Conservation (phyloP, 768 basidiomycete species). For the Mycena rosella region DNA sequence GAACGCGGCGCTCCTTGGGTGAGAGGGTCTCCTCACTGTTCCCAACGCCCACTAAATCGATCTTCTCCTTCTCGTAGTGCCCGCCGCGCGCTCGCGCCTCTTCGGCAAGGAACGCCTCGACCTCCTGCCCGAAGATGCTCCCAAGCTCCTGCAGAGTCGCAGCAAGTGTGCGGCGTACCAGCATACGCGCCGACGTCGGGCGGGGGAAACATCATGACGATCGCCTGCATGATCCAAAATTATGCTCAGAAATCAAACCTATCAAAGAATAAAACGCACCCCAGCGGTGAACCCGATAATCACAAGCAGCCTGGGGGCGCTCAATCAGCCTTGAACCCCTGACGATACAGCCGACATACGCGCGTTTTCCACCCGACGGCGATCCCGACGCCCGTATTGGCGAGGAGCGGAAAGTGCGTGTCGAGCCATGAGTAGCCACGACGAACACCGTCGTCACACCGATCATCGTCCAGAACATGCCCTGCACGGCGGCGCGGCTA, state of each 20-base stretch:
- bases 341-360: constrained; percentile 47
- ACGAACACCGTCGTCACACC: constrained; percentile 55
- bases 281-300: constrained; percentile 59
- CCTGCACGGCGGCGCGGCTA: constrained; percentile 50
- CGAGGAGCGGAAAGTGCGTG: constrained; percentile 44
- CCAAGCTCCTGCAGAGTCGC: constrained; percentile 52
- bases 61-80: constrained; percentile 48
- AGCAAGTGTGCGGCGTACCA: constrained; percentile 57
- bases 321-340: no score
- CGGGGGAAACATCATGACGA: constrained; percentile 62
- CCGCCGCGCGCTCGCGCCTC: constrained; percentile 52
- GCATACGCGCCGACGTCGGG: constrained; percentile 54
- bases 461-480: constrained; percentile 54
- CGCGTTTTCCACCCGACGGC: constrained; percentile 57
- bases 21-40: constrained; percentile 45
- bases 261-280: no score
- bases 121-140: constrained; percentile 54
- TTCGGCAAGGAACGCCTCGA: constrained; percentile 61
- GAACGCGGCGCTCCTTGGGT: constrained; percentile 53
- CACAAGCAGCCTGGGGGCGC: constrained; percentile 51
- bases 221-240: constrained; percentile 53
- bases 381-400: constrained; percentile 53
- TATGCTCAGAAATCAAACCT: background rate
- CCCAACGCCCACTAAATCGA: constrained; percentile 40
- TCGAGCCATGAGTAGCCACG: constrained; percentile 60